A percentile compares a stretch with the other conserved stretches of the same genome.
Evolutionary conservation across 2,329 filamentous ascomycete genomes (phyloP).

Genomic region (Hortaea werneckii): DNA sequence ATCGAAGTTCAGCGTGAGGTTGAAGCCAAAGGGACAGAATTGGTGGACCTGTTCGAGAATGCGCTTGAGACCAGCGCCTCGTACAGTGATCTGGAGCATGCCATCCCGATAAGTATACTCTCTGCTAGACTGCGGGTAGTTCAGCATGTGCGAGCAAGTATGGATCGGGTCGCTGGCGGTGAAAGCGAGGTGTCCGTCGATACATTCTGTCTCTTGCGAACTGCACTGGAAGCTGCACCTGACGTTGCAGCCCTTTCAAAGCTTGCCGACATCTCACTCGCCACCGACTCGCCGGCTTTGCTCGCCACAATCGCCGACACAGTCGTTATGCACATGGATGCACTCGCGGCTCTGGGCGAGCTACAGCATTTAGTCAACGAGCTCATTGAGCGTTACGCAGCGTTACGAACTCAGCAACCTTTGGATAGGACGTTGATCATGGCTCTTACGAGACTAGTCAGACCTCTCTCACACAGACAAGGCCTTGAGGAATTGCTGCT

Average conservation of each 20-base stretch:
- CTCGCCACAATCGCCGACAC: conserved; percentile 52
- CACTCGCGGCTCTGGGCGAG: conserved; percentile 51
- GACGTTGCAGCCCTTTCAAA: conserved; percentile 72
- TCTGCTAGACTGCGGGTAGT: not conserved
- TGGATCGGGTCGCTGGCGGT: not conserved
- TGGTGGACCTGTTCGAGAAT: not conserved
- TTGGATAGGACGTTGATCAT: conserved; percentile 41
- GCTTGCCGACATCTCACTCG: conserved; percentile 51
- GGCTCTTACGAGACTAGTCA: conserved; percentile 53
- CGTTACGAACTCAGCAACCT: conserved; percentile 40
- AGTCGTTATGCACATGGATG: conserved; percentile 42
- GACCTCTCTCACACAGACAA: conserved; percentile 40
- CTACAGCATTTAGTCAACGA: conserved; percentile 50
- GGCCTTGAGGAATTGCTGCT: conserved; percentile 31
- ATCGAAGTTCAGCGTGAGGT: not conserved
- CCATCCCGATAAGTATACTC: not conserved
- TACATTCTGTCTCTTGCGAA: conserved; percentile 54
- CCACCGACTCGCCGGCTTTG: conserved; percentile 42
- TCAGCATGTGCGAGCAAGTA: not conserved
- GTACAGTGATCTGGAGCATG: not conserved
- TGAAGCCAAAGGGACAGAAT: conserved; percentile 22
- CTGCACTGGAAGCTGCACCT: conserved; percentile 60
- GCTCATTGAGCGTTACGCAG: conserved; percentile 51
- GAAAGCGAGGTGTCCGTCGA: not conserved
- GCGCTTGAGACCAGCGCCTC: not conserved